Percentiles rank a stretch among this genome's conserved stretches.
Evolutionary conservation across 176 grass and related monocot species (phyloP).

Genomic region (Puccinellia tenuiflora): DNA sequence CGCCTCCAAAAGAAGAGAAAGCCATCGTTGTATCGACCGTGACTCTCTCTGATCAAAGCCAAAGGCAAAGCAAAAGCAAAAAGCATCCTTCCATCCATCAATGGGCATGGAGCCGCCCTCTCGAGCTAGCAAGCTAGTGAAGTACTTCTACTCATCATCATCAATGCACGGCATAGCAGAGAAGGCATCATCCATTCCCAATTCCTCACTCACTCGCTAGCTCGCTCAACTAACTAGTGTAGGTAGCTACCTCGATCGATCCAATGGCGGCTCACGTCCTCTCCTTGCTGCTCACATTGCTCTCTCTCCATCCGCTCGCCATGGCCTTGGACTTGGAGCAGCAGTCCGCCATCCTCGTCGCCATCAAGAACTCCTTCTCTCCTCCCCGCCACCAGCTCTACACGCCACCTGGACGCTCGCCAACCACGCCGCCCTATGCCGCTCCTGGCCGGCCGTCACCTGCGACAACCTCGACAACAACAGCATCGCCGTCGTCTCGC

Average conservation of each 20-base stretch:
- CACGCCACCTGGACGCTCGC: slow-evolving; percentile 36
- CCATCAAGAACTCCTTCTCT: slow-evolving; percentile 46
- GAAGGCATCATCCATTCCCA: background rate
- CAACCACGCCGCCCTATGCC: slow-evolving; percentile 41
- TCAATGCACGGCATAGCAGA: background rate
- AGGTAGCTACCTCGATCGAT: background rate
- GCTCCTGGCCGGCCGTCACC: slow-evolving; percentile 47
- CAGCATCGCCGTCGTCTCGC: slow-evolving; percentile 45
- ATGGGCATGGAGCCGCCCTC: background rate
- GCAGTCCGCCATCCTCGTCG: slow-evolving; percentile 42
- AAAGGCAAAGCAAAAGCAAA: background rate
- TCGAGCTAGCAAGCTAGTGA: background rate
- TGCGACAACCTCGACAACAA: slow-evolving; percentile 26
- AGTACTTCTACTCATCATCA: background rate
- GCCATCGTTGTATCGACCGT: background rate
- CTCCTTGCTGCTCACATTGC: background rate
- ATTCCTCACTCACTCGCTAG: background rate
- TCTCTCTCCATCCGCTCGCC: background rate
- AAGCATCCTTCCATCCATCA: background rate
- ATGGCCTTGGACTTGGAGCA: background rate
- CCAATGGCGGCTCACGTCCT: background rate
- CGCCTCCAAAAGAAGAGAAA: slow-evolving; percentile 30
- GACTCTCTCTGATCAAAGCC: background rate
- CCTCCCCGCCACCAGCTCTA: slow-evolving; percentile 9
- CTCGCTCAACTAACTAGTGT: background rate